Conservation (phyloP, 2,329 filamentous ascomycete genomes). For the Cladosporium austrohemisphaericum region DNA sequence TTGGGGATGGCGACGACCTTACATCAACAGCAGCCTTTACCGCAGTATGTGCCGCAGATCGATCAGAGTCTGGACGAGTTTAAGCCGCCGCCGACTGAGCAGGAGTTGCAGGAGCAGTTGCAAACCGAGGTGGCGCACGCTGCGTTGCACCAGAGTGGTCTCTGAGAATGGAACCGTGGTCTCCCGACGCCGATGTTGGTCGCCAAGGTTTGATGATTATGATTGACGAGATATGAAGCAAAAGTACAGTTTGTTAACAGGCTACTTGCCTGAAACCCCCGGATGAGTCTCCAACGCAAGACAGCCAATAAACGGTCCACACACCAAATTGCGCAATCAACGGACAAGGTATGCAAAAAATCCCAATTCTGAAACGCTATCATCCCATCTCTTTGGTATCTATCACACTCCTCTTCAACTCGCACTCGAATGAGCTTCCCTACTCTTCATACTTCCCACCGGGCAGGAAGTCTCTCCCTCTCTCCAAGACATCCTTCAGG, state of each 20-base stretch:
- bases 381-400: neutral
- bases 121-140: conserved; percentile 4
- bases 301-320: too few species aligned
- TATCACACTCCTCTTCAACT: neutral
- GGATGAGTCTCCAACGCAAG: too few species aligned
- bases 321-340: neutral
- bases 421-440: neutral
- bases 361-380: neutral
- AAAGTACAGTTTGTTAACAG: too few species aligned
- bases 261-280: too few species aligned
- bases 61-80: neutral
- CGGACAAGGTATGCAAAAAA: neutral
- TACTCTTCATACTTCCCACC: conserved; percentile 51
- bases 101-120: conserved; percentile 6
- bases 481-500: conserved; percentile 48
- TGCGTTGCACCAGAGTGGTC: neutral
- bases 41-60: conserved; percentile 2
- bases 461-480: conserved; percentile 43
- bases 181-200: too few species aligned
- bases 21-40: conserved; percentile 9
- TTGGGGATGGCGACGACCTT: neutral
- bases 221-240: neutral
- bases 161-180: neutral
- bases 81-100: neutral
- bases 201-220: neutral